Base-by-base conservation (phyloP, 2,329 filamentous ascomycete genomes). In the Trichoderma afroharzianum region DNA sequence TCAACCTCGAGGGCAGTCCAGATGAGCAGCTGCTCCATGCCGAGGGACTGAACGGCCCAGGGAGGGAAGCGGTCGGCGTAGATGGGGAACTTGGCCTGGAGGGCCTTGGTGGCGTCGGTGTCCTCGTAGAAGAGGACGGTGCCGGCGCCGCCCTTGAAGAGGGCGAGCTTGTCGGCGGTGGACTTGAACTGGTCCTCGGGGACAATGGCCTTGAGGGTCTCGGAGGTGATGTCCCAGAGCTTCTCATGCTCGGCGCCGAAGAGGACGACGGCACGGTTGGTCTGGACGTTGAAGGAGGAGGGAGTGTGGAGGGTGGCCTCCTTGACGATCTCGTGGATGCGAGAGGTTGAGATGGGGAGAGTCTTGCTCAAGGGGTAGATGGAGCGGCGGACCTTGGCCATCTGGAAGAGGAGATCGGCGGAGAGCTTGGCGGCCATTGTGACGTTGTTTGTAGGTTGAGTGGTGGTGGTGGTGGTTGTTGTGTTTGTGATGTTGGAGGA, bases 91-190 rank as follows among this genome's bases (percentile, higher is more conserved):
- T 91, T 88, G 75, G 87, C 85, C 83, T 94, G 88, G 77, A 93
- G 86, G 71, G 80, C 83, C 76, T 91, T 82, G 81, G 95, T 87
- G 76, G 88, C 86, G 68, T 87, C 83, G 74, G 90, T 87, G 84
- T 97, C 93, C 83, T 93, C 91, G 85, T 93, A 97, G 89, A 97
- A 97, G 77, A 98, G 89, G 77, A 95, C 91, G 68, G 93, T 93
- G 76, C 93, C 95, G 76, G 94, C 93, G 24, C 82, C 93, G 71
- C 80, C 90, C 83, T 87, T 88, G 85, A 97, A 95, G 77, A 83
- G 78, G 75, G 78, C 80, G 73, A 86, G 78, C 77, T 82, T 82
- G 75, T 76, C 74, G 70, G 74, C 78, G 15, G 84, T 92, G 74
- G 80, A 68, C 79, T 88, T 82, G 85, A 88, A 94, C 73, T 84